phyloP scores from a whole-genome alignment of 2,329 filamentous ascomycete genomes.

The Fusarium newnesense region DNA sequence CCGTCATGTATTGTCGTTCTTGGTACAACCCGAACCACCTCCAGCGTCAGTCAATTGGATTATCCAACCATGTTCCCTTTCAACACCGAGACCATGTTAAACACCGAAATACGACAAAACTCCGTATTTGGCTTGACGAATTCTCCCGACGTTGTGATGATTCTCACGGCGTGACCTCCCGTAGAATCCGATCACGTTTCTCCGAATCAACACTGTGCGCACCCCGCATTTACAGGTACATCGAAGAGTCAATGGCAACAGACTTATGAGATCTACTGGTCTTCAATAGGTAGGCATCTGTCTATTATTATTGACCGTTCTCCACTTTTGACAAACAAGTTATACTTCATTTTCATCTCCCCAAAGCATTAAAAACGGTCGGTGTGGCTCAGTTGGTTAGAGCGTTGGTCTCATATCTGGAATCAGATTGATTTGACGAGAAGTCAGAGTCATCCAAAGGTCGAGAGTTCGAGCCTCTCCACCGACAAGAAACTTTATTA shows the following conservation, averaged over 20 bases:
- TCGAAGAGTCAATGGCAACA: neutral
- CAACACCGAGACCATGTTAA: neutral
- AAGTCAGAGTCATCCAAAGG: slow-evolving; percentile 44
- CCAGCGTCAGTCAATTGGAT: neutral
- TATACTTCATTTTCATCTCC: neutral
- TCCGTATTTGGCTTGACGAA: slow-evolving; percentile 25
- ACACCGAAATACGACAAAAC: slow-evolving; percentile 33
- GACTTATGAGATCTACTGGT: neutral
- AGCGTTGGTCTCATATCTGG: slow-evolving; percentile 45
- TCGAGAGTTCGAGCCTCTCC: slow-evolving; percentile 46
- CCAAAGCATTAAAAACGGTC: slow-evolving; percentile 27
- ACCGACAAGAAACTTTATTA: slow-evolving; percentile 30
- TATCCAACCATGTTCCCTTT: neutral
- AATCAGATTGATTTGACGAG: slow-evolving; percentile 33
- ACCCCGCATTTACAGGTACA: slow-evolving; percentile 4
- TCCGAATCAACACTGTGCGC: neutral
- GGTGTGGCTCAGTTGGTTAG: slow-evolving; percentile 46
- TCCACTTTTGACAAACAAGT: neutral
- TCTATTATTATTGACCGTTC: no score
- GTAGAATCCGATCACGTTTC: slow-evolving; percentile 37
- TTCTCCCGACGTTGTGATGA: slow-evolving; percentile 16
- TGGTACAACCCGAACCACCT: slow-evolving; percentile 17
- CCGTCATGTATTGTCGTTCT: neutral
- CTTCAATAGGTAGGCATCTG: neutral
- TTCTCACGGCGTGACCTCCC: slow-evolving; percentile 19